Percentiles rank a stretch among this genome's conserved stretches.
These are phyloP conservation scores for Penicillium digitatum DNA, from an alignment of 2,329 filamentous ascomycete genomes.

Conservation along the genomic window DNA sequence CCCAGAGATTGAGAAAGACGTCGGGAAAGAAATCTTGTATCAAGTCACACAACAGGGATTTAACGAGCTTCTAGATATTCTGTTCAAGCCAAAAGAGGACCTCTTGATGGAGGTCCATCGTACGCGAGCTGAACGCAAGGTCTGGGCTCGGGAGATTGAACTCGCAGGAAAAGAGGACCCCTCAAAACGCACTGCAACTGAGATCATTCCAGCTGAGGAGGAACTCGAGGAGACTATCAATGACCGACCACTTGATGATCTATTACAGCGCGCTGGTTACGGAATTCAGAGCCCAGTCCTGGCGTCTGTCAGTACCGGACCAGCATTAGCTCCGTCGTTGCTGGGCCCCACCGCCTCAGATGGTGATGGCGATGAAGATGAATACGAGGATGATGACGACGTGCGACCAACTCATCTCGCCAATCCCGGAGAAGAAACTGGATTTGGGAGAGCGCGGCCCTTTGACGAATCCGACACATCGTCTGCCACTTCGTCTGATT, in stretches of 20 bases:
- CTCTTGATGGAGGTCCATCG: constrained; percentile 64
- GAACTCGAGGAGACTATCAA: constrained; percentile 18
- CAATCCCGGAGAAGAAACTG: constrained; percentile 18
- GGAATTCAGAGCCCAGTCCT: constrained; percentile 25
- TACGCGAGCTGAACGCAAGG: constrained; percentile 60
- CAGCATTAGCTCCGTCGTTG: constrained; percentile 26
- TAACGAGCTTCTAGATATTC: constrained; percentile 81
- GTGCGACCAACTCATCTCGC: constrained; percentile 24
- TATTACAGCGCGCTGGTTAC: constrained; percentile 45
- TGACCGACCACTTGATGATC: constrained; percentile 41
- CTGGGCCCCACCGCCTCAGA: constrained; percentile 19
- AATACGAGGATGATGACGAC: constrained; percentile 17
- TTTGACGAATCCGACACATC: constrained; percentile 15
- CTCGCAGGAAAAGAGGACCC: constrained; percentile 32
- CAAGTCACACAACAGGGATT: constrained; percentile 88
- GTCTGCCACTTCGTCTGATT: constrained; percentile 20
- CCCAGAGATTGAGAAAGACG: constrained; percentile 73
- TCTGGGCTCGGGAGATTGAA: constrained; percentile 46
- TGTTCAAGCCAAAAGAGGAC: constrained; percentile 80
- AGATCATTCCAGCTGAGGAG: constrained; percentile 25
- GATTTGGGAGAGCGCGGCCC: constrained; percentile 8
- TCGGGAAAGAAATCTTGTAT: constrained; percentile 83
- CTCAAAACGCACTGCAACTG: constrained; percentile 21
- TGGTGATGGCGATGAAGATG: constrained; percentile 18
- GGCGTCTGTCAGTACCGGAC: constrained; percentile 19